Evolutionary conservation across 306 rosid species (phyloP), one percentile per base, ranked within the genome.

Genomic region (Lathyrus oleraceus): DNA sequence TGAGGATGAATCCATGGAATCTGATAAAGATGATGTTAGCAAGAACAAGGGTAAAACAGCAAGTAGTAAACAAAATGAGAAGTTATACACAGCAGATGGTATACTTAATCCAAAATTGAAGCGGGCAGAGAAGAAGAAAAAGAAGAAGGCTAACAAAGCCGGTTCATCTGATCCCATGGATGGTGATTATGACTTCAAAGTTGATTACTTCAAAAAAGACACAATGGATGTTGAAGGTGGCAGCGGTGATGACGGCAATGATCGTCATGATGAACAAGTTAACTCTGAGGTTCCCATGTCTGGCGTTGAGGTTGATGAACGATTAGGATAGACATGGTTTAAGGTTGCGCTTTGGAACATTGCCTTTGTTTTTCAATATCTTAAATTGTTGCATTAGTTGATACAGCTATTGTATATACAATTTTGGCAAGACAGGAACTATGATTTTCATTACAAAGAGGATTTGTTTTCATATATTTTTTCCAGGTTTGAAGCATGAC

Each of bases 131-230:
- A 95, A 89, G 86, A 95, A 91, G 82, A 83, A 69, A 75, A 86
- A 75, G 79, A 95, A 87, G 74, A 91, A 86, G 62, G 83, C 76
- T 1, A 85, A 65, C 51, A 88, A 85, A 78, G 76, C 48, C 44
- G 16, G 32, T 6, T 13, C 82, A 5, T 67, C 71, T 1, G 91
- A 85, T 48, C 83, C 86, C 20, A 83, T 87, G 96, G 93, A 91
- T n/a, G 95, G 62, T 54, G 93, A 91, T 74, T 95, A 95, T 40
- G 84, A 95, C 74, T 95, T 95, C 76, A 91, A 82, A 76, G 87
- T 86, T 69, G 99, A 95, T 68, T 95, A 81, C 72, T 47, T 72
- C 64, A 73, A 87, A 32, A 91, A 89, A 75, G 63, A 76, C 61
- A 32, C 90, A 5, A 83, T 86, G 95, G 87, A 87, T 75, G 89